Base-by-base conservation (phyloP, 2,329 filamentous ascomycete genomes). In the Cercospora sojina region DNA sequence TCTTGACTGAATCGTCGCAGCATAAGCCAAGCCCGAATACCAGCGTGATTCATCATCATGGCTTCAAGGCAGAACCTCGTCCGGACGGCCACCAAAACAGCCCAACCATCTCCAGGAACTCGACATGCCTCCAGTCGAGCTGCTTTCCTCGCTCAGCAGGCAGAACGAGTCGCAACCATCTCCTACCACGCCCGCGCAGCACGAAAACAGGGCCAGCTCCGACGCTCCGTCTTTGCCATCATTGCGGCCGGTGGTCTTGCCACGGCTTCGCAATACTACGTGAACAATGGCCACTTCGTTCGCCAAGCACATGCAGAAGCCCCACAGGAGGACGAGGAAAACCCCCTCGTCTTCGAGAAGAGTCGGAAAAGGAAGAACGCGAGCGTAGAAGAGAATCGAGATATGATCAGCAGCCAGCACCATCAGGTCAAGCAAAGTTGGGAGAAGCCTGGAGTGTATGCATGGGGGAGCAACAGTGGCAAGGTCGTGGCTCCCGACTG, bases 401-500 rank as follows among this genome's bases (percentile, higher is more conserved):
- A 93, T 64, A 79, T 91, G 65, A 87, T 96, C 72, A 94, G 91
- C 75, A 91, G 91, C 10, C 92, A 96, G 77, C 92, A 96, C 79
- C 81, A 92, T 5, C 94, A 97, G 80, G 91, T 97, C 66, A 92
- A 91, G 80, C 88, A 87, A 75, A 96, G 91, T 79, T 86, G 87
- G 83, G 87, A 88, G 79, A 89, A 91, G 67, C 94, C 95, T 0
- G 95, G 93, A 1, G 90, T 98, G 0, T 98, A 96, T 79, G 88
- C 90, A 5, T 99, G 95, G 94, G 95, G 95, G 0, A 92, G 90
- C 18, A 99, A 99, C 74, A 82, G 83, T 16, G 92, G 93, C 67
- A 86, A 86, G 72, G 93, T 97, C n/a, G 91, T 91, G 41, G 93
- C 93, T 49, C 93, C 93, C 0, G 88, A 90, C 69, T 94, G 91